phyloP scores from a whole-genome alignment of 257 asterid species.

The Capsicum pubescens region DNA sequence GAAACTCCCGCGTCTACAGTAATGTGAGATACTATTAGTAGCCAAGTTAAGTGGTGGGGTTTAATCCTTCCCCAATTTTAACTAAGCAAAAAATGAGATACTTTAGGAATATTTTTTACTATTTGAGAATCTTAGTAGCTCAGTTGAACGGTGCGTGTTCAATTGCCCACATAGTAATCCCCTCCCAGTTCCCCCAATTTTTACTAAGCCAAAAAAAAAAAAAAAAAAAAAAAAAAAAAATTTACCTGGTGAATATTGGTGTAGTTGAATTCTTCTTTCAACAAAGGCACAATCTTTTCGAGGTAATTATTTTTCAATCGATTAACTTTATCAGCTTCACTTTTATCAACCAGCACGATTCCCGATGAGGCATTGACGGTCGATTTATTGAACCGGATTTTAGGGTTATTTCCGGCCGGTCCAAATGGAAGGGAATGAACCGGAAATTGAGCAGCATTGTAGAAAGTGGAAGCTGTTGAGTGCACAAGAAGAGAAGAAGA shows the following conservation, averaged over 20 bases:
- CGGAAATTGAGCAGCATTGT: conserved; percentile 48
- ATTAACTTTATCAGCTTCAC: conserved; percentile 67
- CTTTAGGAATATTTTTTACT: too few species aligned
- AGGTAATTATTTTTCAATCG: conserved; percentile 76
- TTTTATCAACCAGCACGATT: conserved; percentile 76
- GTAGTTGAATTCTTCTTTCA: conserved; percentile 86
- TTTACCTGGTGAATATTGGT: conserved; percentile 78
- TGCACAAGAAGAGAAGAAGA: conserved; percentile 68
- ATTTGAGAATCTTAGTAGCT: too few species aligned
- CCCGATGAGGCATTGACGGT: conserved; percentile 63
- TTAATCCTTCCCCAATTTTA: too few species aligned
- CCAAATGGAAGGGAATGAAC: conserved; percentile 39
- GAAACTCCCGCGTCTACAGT: too few species aligned
- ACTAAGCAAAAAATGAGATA: too few species aligned
- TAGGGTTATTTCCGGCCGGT: conserved; percentile 39
- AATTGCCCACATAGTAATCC: too few species aligned
- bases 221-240: too few species aligned
- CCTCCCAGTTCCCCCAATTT: too few species aligned
- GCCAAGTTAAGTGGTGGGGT: too few species aligned
- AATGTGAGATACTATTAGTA: too few species aligned
- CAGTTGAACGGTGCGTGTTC: too few species aligned
- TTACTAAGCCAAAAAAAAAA: too few species aligned
- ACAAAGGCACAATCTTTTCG: conserved; percentile 75
- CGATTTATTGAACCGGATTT: conserved; percentile 45
- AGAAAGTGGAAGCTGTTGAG: conserved; percentile 66